Evolutionary conservation across 305 asterid species (phyloP).

Genomic region (Plantago coronopus): DNA sequence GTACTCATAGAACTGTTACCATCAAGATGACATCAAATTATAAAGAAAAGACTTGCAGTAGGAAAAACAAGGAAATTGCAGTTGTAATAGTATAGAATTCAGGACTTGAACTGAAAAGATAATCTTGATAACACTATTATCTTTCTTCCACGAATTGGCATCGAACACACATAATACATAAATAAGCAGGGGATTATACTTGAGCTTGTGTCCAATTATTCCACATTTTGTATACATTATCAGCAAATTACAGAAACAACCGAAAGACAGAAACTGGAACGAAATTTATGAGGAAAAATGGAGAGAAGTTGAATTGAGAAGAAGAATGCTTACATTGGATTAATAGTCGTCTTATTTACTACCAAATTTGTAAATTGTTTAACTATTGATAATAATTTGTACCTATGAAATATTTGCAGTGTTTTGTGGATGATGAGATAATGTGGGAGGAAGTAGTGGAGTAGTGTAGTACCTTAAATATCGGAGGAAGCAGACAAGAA

Average conservation of each 20-base stretch:
- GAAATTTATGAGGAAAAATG: background rate
- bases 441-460: background rate
- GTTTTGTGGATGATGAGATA: background rate
- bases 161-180: no score
- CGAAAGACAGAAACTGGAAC: background rate
- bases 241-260: background rate
- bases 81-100: no score
- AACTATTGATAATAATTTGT: no score
- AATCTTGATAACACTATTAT: no score
- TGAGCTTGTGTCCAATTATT: no score
- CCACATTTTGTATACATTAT: background rate
- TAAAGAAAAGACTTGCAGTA: no score
- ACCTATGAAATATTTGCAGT: no score
- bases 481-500: conserved; percentile 4
- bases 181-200: no score
- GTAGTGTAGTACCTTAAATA: background rate
- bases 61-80: background rate
- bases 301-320: background rate
- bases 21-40: background rate
- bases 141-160: no score
- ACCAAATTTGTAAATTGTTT: no score
- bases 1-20: background rate
- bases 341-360: background rate
- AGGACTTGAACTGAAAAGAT: no score
- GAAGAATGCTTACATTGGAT: conserved; percentile 5